Percentiles rank a stretch among this genome's conserved stretches.
These are phyloP conservation scores for Guadua angustifolia DNA, from an alignment of 176 grass and related monocot species.

Conservation along the genomic window DNA sequence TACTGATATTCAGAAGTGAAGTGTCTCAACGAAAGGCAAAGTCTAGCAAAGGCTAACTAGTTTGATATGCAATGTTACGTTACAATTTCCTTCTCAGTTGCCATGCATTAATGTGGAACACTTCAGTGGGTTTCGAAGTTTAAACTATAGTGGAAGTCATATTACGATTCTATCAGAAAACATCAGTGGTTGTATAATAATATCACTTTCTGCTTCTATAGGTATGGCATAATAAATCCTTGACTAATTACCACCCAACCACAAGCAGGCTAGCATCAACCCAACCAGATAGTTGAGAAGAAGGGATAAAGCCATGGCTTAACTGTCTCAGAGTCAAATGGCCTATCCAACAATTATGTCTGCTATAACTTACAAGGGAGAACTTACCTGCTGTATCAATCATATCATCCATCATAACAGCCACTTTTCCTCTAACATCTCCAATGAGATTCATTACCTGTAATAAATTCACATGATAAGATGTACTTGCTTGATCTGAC, in stretches of 20 bases:
- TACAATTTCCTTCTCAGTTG: constrained; percentile 8
- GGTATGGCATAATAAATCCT: background rate
- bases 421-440: constrained; percentile 97
- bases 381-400: constrained; percentile 93
- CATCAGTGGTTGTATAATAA: background rate
- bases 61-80: constrained; percentile 7
- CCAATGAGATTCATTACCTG: constrained; percentile 99
- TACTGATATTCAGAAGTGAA: constrained; percentile 22
- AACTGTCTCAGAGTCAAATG: background rate
- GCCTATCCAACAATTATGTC: constrained; percentile 10
- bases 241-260: background rate
- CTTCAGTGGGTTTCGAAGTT: background rate
- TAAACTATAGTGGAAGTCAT: background rate
- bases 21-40: constrained; percentile 8
- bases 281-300: background rate
- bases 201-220: background rate
- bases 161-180: background rate
- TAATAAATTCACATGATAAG: constrained; percentile 43
- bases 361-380: constrained; percentile 28
- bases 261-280: constrained; percentile 16
- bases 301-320: constrained; percentile 10
- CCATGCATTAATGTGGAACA: background rate
- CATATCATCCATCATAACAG: constrained; percentile 99
- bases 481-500: constrained; percentile 4
- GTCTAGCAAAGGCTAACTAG: background rate